Evolutionary conservation across 441 rosid genomes (phyloP).

Genomic region (Populus hybrid): DNA sequence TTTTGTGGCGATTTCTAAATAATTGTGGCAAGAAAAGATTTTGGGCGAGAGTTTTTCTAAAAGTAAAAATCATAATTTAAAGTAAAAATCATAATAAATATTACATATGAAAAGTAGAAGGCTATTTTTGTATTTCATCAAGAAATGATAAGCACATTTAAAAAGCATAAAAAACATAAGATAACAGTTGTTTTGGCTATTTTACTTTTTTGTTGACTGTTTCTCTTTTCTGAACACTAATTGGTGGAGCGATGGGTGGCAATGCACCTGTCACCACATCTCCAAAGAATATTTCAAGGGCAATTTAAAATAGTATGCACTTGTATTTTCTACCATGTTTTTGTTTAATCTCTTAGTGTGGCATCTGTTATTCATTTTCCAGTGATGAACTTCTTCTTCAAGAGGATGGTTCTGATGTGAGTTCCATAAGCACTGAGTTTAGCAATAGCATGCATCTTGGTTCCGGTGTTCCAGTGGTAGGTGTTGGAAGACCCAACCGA

Average conservation of each 20-base stretch:
- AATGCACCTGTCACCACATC: background rate
- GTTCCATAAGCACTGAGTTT: conserved; percentile 55
- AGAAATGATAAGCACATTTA: background rate
- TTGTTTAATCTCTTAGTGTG: conserved; percentile 11
- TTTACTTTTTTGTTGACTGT: background rate
- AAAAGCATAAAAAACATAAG: background rate
- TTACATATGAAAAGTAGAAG: background rate
- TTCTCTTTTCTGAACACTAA: background rate
- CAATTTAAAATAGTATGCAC: background rate
- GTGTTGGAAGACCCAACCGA: conserved; percentile 40
- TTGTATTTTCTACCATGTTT: background rate
- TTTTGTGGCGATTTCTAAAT: background rate
- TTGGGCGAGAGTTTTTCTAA: background rate
- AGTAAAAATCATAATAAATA: background rate
- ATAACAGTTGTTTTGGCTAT: background rate
- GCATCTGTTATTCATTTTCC: conserved; percentile 26
- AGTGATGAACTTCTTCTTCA: conserved; percentile 93
- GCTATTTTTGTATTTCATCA: background rate
- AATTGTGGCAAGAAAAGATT: background rate
- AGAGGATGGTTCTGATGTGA: conserved; percentile 74
- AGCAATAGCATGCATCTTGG: conserved; percentile 72
- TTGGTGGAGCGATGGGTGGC: background rate
- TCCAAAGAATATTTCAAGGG: background rate
- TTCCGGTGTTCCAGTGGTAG: conserved; percentile 46
- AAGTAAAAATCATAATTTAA: too few relatives aligned